phyloP scores from a whole-genome alignment of 2,329 filamentous ascomycete species.

The Alternaria conjuncta region DNA sequence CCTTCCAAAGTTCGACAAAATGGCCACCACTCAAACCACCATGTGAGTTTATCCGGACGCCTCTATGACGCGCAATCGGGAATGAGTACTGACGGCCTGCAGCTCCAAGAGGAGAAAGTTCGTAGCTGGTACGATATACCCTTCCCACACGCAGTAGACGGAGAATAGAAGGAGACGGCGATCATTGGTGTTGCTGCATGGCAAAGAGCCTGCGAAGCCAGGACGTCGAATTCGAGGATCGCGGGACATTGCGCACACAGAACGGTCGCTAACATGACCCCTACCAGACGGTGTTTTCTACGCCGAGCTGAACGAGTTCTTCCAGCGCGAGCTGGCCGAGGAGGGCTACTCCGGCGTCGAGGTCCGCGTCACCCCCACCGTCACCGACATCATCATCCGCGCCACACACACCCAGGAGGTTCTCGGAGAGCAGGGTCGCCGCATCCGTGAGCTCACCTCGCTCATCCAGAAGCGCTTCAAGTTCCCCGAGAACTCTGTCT shows the following conservation, averaged over 20 bases:
- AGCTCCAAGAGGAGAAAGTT: constrained; percentile 87
- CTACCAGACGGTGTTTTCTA: constrained; percentile 94
- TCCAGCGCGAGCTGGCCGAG: constrained; percentile 99
- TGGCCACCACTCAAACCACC: constrained; percentile 51
- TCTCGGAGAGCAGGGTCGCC: constrained; percentile 98
- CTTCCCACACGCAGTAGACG: constrained; percentile 16
- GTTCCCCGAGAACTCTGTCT: constrained; percentile 99
- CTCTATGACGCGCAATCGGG: constrained; percentile 4
- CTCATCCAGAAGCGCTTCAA: constrained; percentile 99
- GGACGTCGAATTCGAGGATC: constrained; percentile 1
- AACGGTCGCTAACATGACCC: constrained; percentile 31
- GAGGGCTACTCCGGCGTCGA: constrained; percentile 99
- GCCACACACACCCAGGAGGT: constrained; percentile 99
- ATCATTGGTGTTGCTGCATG: background rate
- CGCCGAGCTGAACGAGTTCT: constrained; percentile 99
- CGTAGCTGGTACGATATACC: constrained; percentile 55
- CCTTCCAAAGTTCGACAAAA: constrained; percentile 46
- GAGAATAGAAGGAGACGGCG: constrained; percentile 1
- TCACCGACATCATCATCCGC: constrained; percentile 99
- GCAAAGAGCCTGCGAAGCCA: background rate
- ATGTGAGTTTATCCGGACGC: constrained; percentile 43
- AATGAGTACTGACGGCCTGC: constrained; percentile 38
- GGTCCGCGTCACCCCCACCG: constrained; percentile 98
- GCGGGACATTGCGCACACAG: constrained; percentile 23
- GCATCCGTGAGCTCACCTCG: constrained; percentile 99